A percentile compares a stretch with the other conserved stretches of the same genome.
Conservation (phyloP, 2,329 filamentous ascomycete genomes). For the Ascosphaera acerosa region DNA sequence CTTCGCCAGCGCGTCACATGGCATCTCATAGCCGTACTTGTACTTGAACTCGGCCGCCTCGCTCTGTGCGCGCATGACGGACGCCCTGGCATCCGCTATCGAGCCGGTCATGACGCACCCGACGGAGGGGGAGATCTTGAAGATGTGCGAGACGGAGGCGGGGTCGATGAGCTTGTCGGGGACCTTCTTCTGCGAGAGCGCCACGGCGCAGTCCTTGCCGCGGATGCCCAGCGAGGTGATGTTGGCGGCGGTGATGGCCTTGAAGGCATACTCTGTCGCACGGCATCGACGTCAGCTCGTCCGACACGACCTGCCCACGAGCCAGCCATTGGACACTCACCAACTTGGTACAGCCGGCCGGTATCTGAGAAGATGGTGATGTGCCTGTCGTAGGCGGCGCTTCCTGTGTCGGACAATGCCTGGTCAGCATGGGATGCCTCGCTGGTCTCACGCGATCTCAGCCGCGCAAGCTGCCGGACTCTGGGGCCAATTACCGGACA, state of each 20-base stretch:
- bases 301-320: slow-evolving; percentile 6
- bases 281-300: slow-evolving; percentile 11
- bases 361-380: slow-evolving; percentile 99
- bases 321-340: slow-evolving; percentile 39
- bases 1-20: slow-evolving; percentile 88
- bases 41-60: slow-evolving; percentile 96
- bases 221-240: slow-evolving; percentile 93
- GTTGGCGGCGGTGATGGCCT: slow-evolving; percentile 96
- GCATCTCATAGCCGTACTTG: slow-evolving; percentile 99
- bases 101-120: slow-evolving; percentile 97
- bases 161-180: slow-evolving; percentile 98
- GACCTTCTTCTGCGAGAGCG: slow-evolving; percentile 98
- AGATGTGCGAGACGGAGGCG: slow-evolving; percentile 88
- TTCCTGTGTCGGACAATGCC: no score
- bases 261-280: slow-evolving; percentile 90
- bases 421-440: no score
- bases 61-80: slow-evolving; percentile 72
- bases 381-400: slow-evolving; percentile 87
- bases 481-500: no score
- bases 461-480: no score
- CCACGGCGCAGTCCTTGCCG: slow-evolving; percentile 91
- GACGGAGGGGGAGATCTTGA: slow-evolving; percentile 84
- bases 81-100: slow-evolving; percentile 88
- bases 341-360: slow-evolving; percentile 96
- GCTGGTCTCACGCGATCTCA: no score